Percentiles rank a stretch among this genome's conserved stretches.
These are phyloP conservation scores for Ceratobasidium sp. DNA, from an alignment of 1,284 basidiomycete species.

Conservation along the genomic window DNA sequence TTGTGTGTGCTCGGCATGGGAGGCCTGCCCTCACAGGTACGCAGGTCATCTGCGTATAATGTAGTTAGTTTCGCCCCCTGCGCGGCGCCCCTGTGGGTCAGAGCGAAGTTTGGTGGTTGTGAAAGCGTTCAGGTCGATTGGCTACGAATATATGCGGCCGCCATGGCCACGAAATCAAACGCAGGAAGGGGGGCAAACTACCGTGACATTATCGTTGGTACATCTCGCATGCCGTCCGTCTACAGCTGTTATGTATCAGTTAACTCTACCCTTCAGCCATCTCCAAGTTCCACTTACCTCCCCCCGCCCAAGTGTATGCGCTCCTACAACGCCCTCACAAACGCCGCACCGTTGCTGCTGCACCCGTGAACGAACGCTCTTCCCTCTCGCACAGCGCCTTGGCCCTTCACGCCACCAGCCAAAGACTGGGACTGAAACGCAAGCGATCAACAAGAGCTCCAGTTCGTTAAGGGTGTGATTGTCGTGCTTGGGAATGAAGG, in stretches of 20 bases:
- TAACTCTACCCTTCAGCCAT: not conserved
- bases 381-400: constrained; percentile 96
- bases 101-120: constrained; percentile 45
- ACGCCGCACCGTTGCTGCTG: constrained; percentile 90
- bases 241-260: not conserved
- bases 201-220: constrained; percentile 80
- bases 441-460: constrained; percentile 94
- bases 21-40: too few species aligned
- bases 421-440: constrained; percentile 85
- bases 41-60: constrained; percentile 50
- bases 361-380: constrained; percentile 97
- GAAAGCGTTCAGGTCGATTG: constrained; percentile 22
- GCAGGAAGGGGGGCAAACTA: constrained; percentile 79
- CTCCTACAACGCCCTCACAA: constrained; percentile 83
- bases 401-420: constrained; percentile 82
- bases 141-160: constrained; percentile 6
- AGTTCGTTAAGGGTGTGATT: constrained; percentile 96
- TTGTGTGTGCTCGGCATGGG: too few species aligned
- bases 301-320: constrained; percentile 80
- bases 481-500: constrained; percentile 82
- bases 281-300: constrained; percentile 70
- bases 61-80: constrained; percentile 49
- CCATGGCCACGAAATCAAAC: constrained; percentile 62
- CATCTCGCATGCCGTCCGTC: constrained; percentile 46
- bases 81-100: constrained; percentile 49